A percentile compares a stretch with the other conserved stretches of the same genome.
These are phyloP conservation scores for Linaria vulgaris DNA, from an alignment of 257 asterid genomes.

Conservation along the genomic window DNA sequence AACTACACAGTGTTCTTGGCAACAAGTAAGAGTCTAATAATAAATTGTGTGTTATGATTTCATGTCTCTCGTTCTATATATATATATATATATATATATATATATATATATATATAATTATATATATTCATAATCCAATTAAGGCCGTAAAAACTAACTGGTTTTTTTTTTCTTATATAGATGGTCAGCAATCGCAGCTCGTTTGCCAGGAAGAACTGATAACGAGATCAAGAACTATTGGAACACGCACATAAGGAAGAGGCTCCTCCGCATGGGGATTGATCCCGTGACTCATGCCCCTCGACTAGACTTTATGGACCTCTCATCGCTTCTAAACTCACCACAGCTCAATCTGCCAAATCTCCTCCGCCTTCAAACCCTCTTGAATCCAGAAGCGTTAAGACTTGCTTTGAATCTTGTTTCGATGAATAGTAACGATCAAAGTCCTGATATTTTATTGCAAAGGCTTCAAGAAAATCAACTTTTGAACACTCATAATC, in stretches of 20 bases:
- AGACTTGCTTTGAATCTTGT: constrained; percentile 46
- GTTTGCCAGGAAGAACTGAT: constrained; percentile 81
- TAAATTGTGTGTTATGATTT: too few relatives aligned
- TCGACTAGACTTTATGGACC: constrained; percentile 60
- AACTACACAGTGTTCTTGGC: constrained; percentile 80
- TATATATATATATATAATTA: too few relatives aligned
- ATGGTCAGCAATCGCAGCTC: constrained; percentile 88
- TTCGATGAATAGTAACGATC: constrained; percentile 35
- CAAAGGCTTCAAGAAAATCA: constrained; percentile 52
- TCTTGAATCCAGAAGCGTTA: constrained; percentile 62
- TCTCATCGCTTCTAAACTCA: constrained; percentile 58
- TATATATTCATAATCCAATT: not conserved
- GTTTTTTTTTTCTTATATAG: constrained; percentile 31
- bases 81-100: too few relatives aligned
- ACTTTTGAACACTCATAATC: constrained; percentile 29
- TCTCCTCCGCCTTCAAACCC: constrained; percentile 64
- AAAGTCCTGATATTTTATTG: constrained; percentile 40
- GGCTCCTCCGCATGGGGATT: constrained; percentile 69
- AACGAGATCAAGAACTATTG: constrained; percentile 87
- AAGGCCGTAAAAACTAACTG: not conserved
- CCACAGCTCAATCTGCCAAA: constrained; percentile 54
- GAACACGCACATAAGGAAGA: constrained; percentile 79
- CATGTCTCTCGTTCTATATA: too few relatives aligned
- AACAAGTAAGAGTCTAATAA: constrained; percentile 55
- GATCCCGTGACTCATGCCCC: constrained; percentile 90